Evolutionary conservation across 768 basidiomycete genomes (phyloP).

Genomic region (Termitomyces sp.): DNA sequence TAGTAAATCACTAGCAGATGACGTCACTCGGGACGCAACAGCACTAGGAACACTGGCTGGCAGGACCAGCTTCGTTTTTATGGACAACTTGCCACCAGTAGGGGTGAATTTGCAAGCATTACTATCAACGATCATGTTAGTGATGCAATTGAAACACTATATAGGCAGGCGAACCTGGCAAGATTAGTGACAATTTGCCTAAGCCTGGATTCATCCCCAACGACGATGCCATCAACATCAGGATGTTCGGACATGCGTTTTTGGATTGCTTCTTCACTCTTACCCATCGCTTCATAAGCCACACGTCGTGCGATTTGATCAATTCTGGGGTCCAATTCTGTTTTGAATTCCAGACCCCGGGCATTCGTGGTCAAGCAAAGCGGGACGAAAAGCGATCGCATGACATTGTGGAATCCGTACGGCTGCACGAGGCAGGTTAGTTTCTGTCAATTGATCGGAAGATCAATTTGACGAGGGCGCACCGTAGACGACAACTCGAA

Average conservation of each 20-base stretch:
- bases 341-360: constrained; percentile 58
- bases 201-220: constrained; percentile 79
- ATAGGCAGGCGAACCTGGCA: constrained; percentile 46
- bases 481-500: constrained; percentile 67
- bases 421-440: constrained; percentile 31
- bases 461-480: constrained; percentile 1
- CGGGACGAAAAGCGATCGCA: constrained; percentile 69
- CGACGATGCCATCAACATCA: constrained; percentile 60
- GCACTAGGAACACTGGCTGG: constrained; percentile 13
- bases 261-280: constrained; percentile 33
- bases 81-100: constrained; percentile 57
- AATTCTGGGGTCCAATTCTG: constrained; percentile 62
- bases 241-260: constrained; percentile 38
- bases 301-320: constrained; percentile 61
- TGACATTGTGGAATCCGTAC: constrained; percentile 72
- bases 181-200: constrained; percentile 83
- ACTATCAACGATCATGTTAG: constrained; percentile 24
- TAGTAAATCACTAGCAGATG: not conserved
- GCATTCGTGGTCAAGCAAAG: constrained; percentile 64
- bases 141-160: not conserved
- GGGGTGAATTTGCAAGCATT: constrained; percentile 82
- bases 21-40: not conserved
- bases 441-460: not conserved
- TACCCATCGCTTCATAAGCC: constrained; percentile 54
- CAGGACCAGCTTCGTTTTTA: constrained; percentile 57